Conservation (phyloP, 2,329 filamentous ascomycete species). For the Allantophomopsis cytisporea region DNA sequence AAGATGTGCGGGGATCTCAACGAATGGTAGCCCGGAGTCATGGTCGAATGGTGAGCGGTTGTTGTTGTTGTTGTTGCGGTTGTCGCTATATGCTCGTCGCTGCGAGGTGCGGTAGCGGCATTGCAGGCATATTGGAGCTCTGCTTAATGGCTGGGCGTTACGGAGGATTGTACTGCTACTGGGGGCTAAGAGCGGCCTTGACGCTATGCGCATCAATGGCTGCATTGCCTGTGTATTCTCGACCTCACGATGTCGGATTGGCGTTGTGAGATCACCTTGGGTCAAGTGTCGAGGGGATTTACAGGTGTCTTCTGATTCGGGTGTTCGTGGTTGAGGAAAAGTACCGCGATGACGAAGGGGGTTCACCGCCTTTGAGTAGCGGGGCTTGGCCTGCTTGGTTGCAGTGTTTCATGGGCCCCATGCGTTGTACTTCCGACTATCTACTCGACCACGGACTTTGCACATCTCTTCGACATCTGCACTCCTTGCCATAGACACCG, state of each 20-base stretch:
- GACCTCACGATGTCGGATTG: no score
- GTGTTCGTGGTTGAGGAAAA: no score
- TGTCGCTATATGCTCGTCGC: conserved; percentile 14
- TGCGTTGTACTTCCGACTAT: no score
- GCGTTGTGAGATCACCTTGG: neutral
- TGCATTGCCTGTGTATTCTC: conserved; percentile 12
- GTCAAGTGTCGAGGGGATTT: conserved; percentile 1
- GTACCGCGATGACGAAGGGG: no score
- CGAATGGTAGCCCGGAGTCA: neutral
- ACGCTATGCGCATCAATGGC: conserved; percentile 14
- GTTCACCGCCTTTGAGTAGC: no score
- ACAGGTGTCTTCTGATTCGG: neutral
- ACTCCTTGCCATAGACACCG: no score
- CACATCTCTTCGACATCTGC: no score
- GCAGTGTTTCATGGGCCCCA: no score
- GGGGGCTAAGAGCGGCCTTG: conserved; percentile 14
- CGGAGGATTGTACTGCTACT: conserved; percentile 4
- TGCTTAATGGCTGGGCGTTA: conserved; percentile 7
- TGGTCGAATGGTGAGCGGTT: conserved; percentile 3
- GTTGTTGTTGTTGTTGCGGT: conserved; percentile 15
- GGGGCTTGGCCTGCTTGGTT: no score
- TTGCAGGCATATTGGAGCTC: conserved; percentile 24
- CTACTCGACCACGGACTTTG: no score
- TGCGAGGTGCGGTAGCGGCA: conserved; percentile 21
- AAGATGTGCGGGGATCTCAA: conserved; percentile 1